Base-by-base conservation (phyloP, 352 stramenopile genomes). In the Phytopythium helicoides region DNA sequence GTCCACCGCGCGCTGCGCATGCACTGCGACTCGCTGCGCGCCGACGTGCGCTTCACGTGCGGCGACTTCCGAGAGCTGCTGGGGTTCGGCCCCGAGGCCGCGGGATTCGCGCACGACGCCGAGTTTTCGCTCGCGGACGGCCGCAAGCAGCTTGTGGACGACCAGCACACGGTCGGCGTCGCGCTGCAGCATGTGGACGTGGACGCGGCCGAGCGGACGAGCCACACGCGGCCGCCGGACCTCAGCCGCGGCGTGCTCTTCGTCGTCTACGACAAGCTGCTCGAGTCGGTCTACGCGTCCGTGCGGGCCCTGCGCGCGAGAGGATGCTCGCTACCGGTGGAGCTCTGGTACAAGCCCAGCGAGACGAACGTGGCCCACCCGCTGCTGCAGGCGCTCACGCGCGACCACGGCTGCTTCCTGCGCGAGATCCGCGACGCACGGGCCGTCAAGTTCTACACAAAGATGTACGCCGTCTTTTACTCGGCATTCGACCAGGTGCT, bases 401-500 rank as follows among this genome's bases (percentile, higher is more conserved):
- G 23, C 6, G 44, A 64, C 3, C 69, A 86, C 53, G 68, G 62
- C 33, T 68, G 64, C 6, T 87, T 68, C 47, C 52, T 93, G 45
- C 79, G 83, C 15, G 74, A 87, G 59, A 86, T 93, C 55, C 54
- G 60, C n/a, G 77, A 91, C 56, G 25, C 54, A 19, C 47, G 57
- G 37, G 78, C 73, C 8, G 73, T 58, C n/a, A 56, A 48, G 33
- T 93, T 77, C 52, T 86, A 83, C 52, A 85, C 81, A 34, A 93
- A 93, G 62, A 71, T 85, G 14, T 74, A 90, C 57, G 82, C 80
- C 0, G 55, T 89, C 8, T 87, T 79, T 41, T 87, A 91, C 76
- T 85, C 64, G 21, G 68, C 78, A 6, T 93, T 93, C 48, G 77
- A 93, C 41, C 50, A 81, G 18, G 63, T 94, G n/a, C 48, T 94